Evolutionary conservation across 768 basidiomycete genomes (phyloP).

Genomic region (Gelatoporia subvermispora): DNA sequence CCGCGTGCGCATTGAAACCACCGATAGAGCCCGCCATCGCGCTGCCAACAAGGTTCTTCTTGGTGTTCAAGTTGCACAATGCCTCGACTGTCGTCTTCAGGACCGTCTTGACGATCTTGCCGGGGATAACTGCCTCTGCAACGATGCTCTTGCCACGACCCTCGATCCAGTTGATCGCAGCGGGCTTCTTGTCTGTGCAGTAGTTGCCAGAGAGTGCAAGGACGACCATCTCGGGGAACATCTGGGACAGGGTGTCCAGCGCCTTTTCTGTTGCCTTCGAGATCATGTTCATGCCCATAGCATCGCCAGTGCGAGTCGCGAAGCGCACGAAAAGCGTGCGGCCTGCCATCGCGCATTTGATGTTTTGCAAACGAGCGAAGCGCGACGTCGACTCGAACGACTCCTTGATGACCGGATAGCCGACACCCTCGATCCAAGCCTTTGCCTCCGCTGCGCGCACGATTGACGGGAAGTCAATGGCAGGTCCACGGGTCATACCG

Average conservation of each 20-base stretch:
- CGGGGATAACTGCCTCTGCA: slow-evolving; percentile 90
- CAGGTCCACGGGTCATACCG: slow-evolving; percentile 98
- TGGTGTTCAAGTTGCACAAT: slow-evolving; percentile 85
- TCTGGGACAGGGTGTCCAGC: slow-evolving; percentile 66
- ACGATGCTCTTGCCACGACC: slow-evolving; percentile 97
- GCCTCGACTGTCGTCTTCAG: slow-evolving; percentile 93
- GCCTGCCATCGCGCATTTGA: slow-evolving; percentile 91
- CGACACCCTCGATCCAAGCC: slow-evolving; percentile 82
- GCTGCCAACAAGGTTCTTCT: slow-evolving; percentile 97
- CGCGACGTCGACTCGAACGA: slow-evolving; percentile 95
- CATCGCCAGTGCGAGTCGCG: slow-evolving; percentile 91
- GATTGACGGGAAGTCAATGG: slow-evolving; percentile 88
- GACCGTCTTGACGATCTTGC: slow-evolving; percentile 81
- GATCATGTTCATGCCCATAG: slow-evolving; percentile 99
- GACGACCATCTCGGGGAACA: slow-evolving; percentile 89
- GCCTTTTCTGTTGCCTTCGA: slow-evolving; percentile 97
- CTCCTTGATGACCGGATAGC: slow-evolving; percentile 66
- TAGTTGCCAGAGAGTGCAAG: slow-evolving; percentile 95
- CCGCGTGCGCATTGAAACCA: slow-evolving; percentile 97
- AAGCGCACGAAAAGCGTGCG: slow-evolving; percentile 92
- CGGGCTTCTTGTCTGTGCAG: slow-evolving; percentile 99
- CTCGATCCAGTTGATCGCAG: slow-evolving; percentile 99
- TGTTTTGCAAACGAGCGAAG: slow-evolving; percentile 79
- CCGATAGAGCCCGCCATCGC: slow-evolving; percentile 99
- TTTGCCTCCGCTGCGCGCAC: slow-evolving; percentile 77